Evolutionary conservation across 805 yeast genomes (phyloP).

Genomic region (Jamesozyma gamospora): DNA sequence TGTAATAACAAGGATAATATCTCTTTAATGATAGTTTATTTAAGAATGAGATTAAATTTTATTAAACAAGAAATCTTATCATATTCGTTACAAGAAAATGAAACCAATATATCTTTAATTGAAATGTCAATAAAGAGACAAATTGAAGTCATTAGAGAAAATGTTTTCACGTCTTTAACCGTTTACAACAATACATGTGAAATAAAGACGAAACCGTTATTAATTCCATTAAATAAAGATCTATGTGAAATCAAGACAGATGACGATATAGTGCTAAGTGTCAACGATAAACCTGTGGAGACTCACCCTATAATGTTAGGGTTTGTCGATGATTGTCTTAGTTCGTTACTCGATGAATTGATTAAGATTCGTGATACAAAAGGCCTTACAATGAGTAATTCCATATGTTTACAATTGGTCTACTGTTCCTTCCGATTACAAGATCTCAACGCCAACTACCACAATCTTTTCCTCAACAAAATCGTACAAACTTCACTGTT

Average conservation of each 20-base stretch:
- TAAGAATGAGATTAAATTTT: conserved; percentile 60
- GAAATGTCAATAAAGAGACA: conserved; percentile 49
- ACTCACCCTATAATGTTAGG: conserved; percentile 28
- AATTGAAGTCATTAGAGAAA: conserved; percentile 79
- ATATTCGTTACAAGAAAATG: conserved; percentile 12
- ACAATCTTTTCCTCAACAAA: conserved; percentile 23
- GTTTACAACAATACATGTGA: conserved; percentile 17
- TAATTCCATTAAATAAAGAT: conserved; percentile 8
- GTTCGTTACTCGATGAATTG: conserved; percentile 23
- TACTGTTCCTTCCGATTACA: conserved; percentile 84
- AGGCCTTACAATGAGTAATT: conserved; percentile 36
- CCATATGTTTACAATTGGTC: conserved; percentile 69
- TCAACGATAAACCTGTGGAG: background rate
- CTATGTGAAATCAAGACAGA: background rate
- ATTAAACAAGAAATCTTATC: conserved; percentile 51
- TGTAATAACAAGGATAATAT: conserved; percentile 25
- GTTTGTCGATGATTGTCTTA: conserved; percentile 26
- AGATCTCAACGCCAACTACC: conserved; percentile 26
- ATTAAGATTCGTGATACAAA: background rate
- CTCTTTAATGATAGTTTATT: conserved; percentile 42
- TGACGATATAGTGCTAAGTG: background rate
- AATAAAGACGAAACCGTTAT: conserved; percentile 3
- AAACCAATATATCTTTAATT: conserved; percentile 14
- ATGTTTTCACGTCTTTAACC: conserved; percentile 22
- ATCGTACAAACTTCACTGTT: conserved; percentile 18